These are phyloP conservation scores for Tulasnella sp. DNA, from an alignment of 768 basidiomycete species.

Conservation along the genomic window DNA sequence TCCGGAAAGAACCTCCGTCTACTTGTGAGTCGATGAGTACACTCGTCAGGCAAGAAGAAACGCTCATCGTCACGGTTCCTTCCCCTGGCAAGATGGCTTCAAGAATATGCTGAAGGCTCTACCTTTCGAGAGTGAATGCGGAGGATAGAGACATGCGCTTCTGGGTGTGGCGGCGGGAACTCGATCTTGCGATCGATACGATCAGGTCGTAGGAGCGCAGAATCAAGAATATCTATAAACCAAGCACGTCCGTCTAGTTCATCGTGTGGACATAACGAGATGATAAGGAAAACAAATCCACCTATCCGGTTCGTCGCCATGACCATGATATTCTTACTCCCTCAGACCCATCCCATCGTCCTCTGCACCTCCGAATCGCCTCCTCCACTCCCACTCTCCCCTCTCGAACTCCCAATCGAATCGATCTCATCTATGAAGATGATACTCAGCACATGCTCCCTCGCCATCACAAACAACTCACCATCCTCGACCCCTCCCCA, in stretches of 20 bases:
- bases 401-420: conserved; percentile 87
- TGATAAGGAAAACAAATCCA: conserved; percentile 13
- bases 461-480: conserved; percentile 93
- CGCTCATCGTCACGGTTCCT: too few species aligned
- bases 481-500: conserved; percentile 94
- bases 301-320: conserved; percentile 98
- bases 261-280: too few species aligned
- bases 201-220: conserved; percentile 84
- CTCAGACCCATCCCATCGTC: conserved; percentile 86
- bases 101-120: too few species aligned
- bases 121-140: conserved; percentile 95
- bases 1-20: too few species aligned
- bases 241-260: too few species aligned
- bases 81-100: too few species aligned
- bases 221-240: conserved; percentile 79
- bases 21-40: too few species aligned
- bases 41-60: too few species aligned
- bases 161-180: conserved; percentile 95
- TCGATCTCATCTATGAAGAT: conserved; percentile 99
- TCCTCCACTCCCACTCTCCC: conserved; percentile 57
- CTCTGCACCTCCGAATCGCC: conserved; percentile 85
- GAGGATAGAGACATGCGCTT: conserved; percentile 93
- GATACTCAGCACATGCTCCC: conserved; percentile 94
- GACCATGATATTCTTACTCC: conserved; percentile 72
- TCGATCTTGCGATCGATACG: conserved; percentile 97